Conservation (phyloP, 768 basidiomycete genomes). For the Leccinum subgranulosum region DNA sequence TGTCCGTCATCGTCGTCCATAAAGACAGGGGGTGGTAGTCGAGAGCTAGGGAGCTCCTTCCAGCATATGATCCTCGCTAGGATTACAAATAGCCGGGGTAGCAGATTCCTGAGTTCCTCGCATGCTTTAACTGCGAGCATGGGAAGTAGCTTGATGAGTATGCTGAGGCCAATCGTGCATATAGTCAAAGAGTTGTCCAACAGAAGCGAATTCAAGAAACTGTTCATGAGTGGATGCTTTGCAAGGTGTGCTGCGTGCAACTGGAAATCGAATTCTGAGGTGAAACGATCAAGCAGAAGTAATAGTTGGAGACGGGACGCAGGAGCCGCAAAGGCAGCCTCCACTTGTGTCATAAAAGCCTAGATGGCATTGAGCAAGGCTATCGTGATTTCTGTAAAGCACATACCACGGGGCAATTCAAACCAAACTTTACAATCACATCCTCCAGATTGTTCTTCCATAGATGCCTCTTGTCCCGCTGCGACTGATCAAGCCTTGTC, state of each 20-base stretch:
- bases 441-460: constrained; percentile 85
- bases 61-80: constrained; percentile 74
- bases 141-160: constrained; percentile 72
- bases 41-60: constrained; percentile 49
- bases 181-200: constrained; percentile 74
- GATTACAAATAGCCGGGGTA: constrained; percentile 65
- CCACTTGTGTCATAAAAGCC: constrained; percentile 70
- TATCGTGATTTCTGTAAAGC: constrained; percentile 6
- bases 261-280: constrained; percentile 52
- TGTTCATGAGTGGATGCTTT: constrained; percentile 59
- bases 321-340: constrained; percentile 58
- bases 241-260: constrained; percentile 50
- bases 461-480: constrained; percentile 53
- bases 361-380: constrained; percentile 28
- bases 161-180: constrained; percentile 59
- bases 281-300: constrained; percentile 60
- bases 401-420: constrained; percentile 63
- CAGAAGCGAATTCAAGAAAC: constrained; percentile 62
- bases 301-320: constrained; percentile 67
- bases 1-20: constrained; percentile 32
- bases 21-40: constrained; percentile 29
- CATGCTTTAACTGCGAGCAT: constrained; percentile 65
- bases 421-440: constrained; percentile 62
- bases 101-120: constrained; percentile 49
- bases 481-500: constrained; percentile 60